Evolutionary conservation across 148 eudicot genomes (phyloP), one percentile per base, ranked within the genome.

Genomic region (Mesembryanthemum crystallinum): DNA sequence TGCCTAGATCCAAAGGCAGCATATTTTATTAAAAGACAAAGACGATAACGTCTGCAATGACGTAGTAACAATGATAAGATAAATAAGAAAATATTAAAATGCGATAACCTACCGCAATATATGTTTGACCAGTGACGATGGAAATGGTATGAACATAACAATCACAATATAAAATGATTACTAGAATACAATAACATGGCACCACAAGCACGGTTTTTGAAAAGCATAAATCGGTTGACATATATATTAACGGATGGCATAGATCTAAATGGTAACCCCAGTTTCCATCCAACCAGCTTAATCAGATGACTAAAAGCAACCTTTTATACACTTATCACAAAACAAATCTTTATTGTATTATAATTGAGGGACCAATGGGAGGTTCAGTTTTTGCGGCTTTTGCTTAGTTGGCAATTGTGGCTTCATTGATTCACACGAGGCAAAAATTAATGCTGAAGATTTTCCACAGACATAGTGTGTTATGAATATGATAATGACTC

Each of bases 241-340:
- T 71, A 72, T 35, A 69, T 69, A 35, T n/a, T 72, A 30, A 8
- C 62, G 64, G 27, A 51, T 71, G 45, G 28, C 13, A 35, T 18
- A 55, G 42, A 72, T 64, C 39, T 27, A 52, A 64, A 71, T 78
- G 33, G 67, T 21, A 78, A 35, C 39, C 76, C 32, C 66, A 64
- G 64, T 42, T 78, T 78, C 73, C 71, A 58, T 21, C 37, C 71
- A 23, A 49, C 18, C 51, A 23, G 58, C 81, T 55, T 73, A 57
- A 52, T 27, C 37, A 66, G 61, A 59, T 33, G 55, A 37, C 77
- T n/a, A n/a, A 72, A 65, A 67, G 30, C 64, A 65, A 58, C 77
- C 30, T 62, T 61, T 47, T 35, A 64, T 28, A 59, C 67, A 4
- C 47, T 37, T 39, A 65, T 24, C 8, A 42, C 10, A n/a, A 25